phyloP scores from a whole-genome alignment of 1,139 yeast species.

The Candida mesenterica region DNA sequence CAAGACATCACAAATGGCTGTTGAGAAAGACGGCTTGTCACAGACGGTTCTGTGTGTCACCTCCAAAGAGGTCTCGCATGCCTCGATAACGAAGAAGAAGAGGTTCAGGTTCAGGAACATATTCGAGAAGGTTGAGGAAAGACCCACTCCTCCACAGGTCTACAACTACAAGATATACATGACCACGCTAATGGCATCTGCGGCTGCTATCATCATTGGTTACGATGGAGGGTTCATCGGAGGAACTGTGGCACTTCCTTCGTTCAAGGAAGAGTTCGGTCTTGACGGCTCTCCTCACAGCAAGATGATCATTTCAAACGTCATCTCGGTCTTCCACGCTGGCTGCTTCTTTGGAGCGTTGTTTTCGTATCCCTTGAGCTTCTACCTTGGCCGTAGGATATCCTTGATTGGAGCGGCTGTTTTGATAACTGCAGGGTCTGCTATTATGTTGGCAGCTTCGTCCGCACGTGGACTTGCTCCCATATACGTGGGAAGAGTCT shows the following conservation, averaged over 20 bases:
- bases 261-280: slow-evolving; percentile 37
- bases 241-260: slow-evolving; percentile 39
- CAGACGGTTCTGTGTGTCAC: too few species aligned
- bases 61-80: not conserved
- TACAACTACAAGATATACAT: slow-evolving; percentile 36
- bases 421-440: slow-evolving; percentile 39
- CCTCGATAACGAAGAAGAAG: not conserved
- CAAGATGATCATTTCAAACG: slow-evolving; percentile 28
- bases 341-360: slow-evolving; percentile 50
- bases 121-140: slow-evolving; percentile 36
- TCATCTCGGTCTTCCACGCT: slow-evolving; percentile 47
- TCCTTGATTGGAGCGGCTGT: slow-evolving; percentile 36
- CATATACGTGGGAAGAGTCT: slow-evolving; percentile 41
- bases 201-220: slow-evolving; percentile 40
- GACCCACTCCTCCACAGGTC: slow-evolving; percentile 40
- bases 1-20: too few species aligned
- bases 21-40: too few species aligned
- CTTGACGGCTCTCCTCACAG: slow-evolving; percentile 26
- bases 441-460: slow-evolving; percentile 39
- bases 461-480: slow-evolving; percentile 34
- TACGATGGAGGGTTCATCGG: slow-evolving; percentile 47
- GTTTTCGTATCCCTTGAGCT: slow-evolving; percentile 40
- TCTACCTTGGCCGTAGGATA: slow-evolving; percentile 36
- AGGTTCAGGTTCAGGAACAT: slow-evolving; percentile 20
- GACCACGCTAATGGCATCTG: slow-evolving; percentile 41